Evolutionary conservation across 257 asterid genomes (phyloP), one percentile per base, ranked within the genome.

Genomic region (Forsythia viridissima): DNA sequence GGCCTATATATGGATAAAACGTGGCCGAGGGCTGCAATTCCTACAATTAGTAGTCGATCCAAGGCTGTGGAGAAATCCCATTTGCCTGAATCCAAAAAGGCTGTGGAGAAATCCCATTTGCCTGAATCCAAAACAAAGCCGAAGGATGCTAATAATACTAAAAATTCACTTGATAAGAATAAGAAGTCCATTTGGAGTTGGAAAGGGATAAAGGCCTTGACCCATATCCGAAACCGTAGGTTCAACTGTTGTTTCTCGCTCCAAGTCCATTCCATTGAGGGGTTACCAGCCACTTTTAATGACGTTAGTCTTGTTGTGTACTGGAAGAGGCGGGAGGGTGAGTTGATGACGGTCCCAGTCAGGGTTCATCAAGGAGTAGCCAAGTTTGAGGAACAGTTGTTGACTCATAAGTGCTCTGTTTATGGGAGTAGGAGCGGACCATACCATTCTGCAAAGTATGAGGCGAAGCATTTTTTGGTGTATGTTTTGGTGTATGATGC

Each of bases 131-230:
- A 85, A 82, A 44, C 55, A 55, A 91, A 90, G 89, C 82, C 76
- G 0, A 89, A 86, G 80, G 91, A 71, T 43, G 83, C 71, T 46
- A 88, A 82, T 65, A 13, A 69, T 44, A 24, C 44, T 20, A 90
- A 84, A 79, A 92, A 88, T 73, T 80, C 91, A 40, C 13, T 55
- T 8, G 94, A 92, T 2, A 91, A 87, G 80, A 91, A 87, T 66
- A 92, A 92, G 87, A 90, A 88, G 84, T 83, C 99, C 3, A 89
- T 91, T 77, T 95, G 99, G 99, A 91, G 97, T 82, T 95, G 99
- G 99, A 91, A 91, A 84, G 87, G 93, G 43, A 81, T 95, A 41
- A 93, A 90, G 90, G 88, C 99, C 18, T 86, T 93, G 79, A 91
- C 97, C 41, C 80, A 85, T 76, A 89, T 82, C 77, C 86, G 95